Evolutionary conservation across 2,329 filamentous ascomycete genomes (phyloP), one percentile per base, ranked within the genome.

Genomic region (Nigrospora osmanthi): DNA sequence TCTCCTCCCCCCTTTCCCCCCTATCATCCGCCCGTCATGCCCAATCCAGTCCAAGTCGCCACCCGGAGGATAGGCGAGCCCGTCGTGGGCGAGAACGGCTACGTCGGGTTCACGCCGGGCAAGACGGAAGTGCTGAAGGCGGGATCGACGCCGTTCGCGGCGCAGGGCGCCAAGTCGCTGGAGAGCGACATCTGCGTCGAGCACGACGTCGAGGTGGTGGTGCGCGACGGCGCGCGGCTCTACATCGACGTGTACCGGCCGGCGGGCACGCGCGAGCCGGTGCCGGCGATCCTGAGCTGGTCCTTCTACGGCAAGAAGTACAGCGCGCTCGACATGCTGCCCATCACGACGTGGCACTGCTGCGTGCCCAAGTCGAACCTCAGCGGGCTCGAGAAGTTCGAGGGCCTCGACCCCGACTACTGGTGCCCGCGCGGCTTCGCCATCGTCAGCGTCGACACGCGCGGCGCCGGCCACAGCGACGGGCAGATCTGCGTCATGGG

Each of bases 271-370:
- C 17, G 30, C 28, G 55, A 60, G 46, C 66, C 63, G 44, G 54
- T 73, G 0, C 70, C 71, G 2, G 69, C 67, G 4, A 57, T 73
- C 31, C 52, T 74, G 2, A 59, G 60, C 42, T 74, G 69, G 69
- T 65, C 61, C 5, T 63, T 61, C n/a, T 74, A 69, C 47, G 71
- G 71, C 28, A 75, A 75, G 52, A 68, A 71, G 50, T 68, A 64
- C 48, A 65, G 59, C 16, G 64, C 62, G 3, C 50, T 70, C 6
- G 55, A 62, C 14, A 68, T 69, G 58, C 56, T 69, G n/a, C 53
- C 54, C 38, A 52, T 53, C 38, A 45, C 42, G 30, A 34, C 45
- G 17, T 54, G 51, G 53, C 38, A 49, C 32, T 51, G 53, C 40
- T 57, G 55, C 15, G 48, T 58, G 6, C 45, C 47, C 31, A 38